Conservation (phyloP, 306 rosid species). For the Coriaria nepalensis region DNA sequence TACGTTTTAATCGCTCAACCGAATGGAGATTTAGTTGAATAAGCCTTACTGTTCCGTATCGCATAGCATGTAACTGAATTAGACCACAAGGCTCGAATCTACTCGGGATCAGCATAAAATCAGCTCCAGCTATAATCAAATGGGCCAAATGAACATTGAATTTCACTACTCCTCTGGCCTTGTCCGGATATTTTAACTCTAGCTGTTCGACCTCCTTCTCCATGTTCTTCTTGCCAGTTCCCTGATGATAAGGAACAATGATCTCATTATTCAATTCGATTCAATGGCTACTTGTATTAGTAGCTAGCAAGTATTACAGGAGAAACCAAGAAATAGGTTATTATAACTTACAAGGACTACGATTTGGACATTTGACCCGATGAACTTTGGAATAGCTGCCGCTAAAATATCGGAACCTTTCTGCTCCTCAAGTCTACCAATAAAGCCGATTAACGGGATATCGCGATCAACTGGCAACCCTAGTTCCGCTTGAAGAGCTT, state of each 20-base stretch:
- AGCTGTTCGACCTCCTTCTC: constrained; percentile 26
- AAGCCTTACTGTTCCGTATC: constrained; percentile 40
- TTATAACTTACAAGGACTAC: constrained; percentile 66
- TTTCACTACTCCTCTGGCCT: constrained; percentile 26
- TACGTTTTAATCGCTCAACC: too few relatives aligned
- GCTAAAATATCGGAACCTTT: constrained; percentile 91
- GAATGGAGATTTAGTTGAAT: too few relatives aligned
- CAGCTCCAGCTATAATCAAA: constrained; percentile 29
- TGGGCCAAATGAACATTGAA: constrained; percentile 36
- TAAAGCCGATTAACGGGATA: constrained; percentile 67
- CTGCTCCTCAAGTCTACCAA: constrained; percentile 97
- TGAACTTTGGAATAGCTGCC: constrained; percentile 59
- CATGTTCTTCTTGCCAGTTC: constrained; percentile 34
- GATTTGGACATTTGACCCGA: constrained; percentile 49
- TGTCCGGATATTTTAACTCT: constrained; percentile 25
- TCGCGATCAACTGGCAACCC: constrained; percentile 72
- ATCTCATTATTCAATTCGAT: constrained; percentile 9
- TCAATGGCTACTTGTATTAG: background rate
- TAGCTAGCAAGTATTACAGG: too few relatives aligned
- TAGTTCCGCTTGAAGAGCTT: constrained; percentile 88
- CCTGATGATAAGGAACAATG: constrained; percentile 16
- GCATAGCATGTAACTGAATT: constrained; percentile 44
- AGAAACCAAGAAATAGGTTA: background rate
- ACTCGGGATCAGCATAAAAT: constrained; percentile 31
- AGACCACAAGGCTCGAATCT: constrained; percentile 48